Conservation (phyloP, 2,329 filamentous ascomycete genomes). For the Dothideomycetidae sp. region DNA sequence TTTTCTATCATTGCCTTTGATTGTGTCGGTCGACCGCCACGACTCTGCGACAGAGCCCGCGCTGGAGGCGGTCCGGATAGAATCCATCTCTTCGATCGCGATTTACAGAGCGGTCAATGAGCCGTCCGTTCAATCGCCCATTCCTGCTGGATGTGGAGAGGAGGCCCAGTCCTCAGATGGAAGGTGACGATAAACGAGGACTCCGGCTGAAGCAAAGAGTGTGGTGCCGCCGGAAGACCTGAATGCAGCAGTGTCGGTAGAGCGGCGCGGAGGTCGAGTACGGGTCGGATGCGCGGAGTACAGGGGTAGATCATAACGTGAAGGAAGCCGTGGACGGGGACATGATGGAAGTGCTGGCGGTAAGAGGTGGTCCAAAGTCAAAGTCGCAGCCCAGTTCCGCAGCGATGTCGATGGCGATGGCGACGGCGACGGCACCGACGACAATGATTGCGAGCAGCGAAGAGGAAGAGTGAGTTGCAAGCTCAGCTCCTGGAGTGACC, state of each 20-base stretch:
- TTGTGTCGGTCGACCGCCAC: conserved; percentile 51
- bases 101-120: neutral
- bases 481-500: too few relatives aligned
- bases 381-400: too few relatives aligned
- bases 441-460: too few relatives aligned
- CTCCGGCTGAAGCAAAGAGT: too few relatives aligned
- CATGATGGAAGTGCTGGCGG: conserved; percentile 1
- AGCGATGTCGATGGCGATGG: too few relatives aligned
- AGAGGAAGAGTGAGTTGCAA: too few relatives aligned
- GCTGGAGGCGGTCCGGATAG: conserved; percentile 29
- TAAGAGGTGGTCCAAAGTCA: too few relatives aligned
- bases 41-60: conserved; percentile 53
- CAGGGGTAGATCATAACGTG: conserved; percentile 1
- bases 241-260: too few relatives aligned
- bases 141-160: conserved; percentile 1
- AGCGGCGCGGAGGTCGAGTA: too few relatives aligned
- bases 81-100: neutral
- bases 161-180: neutral
- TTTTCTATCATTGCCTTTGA: conserved; percentile 43
- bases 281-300: neutral
- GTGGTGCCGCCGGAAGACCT: too few relatives aligned
- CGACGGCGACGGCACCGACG: too few relatives aligned
- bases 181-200: too few relatives aligned
- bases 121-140: neutral
- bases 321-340: conserved; percentile 10